Evolutionary conservation across 225 moss, liverwort and hornwort genomes (phyloP).

Genomic region (Pseudisothecium myosuroides): DNA sequence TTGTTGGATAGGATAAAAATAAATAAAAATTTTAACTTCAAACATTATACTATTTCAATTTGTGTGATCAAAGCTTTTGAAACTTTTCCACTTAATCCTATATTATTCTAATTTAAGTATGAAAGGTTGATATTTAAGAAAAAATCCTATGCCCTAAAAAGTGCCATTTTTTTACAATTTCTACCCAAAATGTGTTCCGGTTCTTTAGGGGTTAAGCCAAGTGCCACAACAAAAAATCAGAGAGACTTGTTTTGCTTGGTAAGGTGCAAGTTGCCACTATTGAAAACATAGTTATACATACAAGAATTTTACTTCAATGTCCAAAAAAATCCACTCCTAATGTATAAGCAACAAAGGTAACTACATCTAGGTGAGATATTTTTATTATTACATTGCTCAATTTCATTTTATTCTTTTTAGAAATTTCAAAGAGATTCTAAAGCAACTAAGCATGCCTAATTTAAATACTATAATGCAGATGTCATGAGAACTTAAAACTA

Average conservation of each 20-base stretch:
- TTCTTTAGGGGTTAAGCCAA: background rate
- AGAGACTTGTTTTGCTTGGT: background rate
- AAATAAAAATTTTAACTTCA: background rate
- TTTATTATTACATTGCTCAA: background rate
- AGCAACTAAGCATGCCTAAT: too few species aligned
- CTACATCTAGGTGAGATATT: background rate
- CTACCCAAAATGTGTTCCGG: accelerated
- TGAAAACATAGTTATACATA: background rate
- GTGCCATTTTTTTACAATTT: accelerated
- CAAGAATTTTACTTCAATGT: background rate
- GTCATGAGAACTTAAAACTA: too few species aligned
- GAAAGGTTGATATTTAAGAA: background rate
- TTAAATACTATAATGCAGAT: too few species aligned
- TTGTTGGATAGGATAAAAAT: accelerated
- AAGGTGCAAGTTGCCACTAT: background rate
- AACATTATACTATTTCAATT: background rate
- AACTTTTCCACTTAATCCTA: background rate
- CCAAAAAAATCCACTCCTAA: background rate
- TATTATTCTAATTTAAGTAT: background rate
- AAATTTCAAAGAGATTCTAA: background rate
- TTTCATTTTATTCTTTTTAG: background rate
- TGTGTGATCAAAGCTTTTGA: background rate
- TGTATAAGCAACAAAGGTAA: background rate
- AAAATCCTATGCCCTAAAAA: background rate
- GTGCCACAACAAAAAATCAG: accelerated